phyloP scores from a whole-genome alignment of 306 rosid genomes.

The Rosa persica region DNA sequence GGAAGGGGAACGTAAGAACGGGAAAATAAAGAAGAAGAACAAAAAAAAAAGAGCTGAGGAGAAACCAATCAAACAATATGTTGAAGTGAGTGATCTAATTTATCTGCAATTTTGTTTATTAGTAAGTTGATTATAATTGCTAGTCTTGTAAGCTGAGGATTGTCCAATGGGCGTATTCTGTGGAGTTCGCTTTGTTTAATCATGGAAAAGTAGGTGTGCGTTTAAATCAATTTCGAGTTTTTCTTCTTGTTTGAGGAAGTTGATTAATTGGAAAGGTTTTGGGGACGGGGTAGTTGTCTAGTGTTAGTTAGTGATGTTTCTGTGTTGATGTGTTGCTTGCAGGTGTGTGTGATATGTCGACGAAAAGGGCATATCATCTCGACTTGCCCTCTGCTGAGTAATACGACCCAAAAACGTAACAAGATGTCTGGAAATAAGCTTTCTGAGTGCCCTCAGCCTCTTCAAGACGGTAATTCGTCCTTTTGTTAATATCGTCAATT shows the following conservation, averaged over 20 bases:
- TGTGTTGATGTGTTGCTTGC: constrained; percentile 10
- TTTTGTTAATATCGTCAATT: not conserved
- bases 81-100: constrained; percentile 4
- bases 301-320: not conserved
- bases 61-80: no score
- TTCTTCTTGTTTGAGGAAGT: not conserved
- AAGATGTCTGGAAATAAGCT: not conserved
- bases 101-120: not conserved
- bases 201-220: not conserved
- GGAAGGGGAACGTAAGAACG: no score
- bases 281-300: not conserved
- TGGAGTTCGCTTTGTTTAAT: not conserved
- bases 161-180: not conserved
- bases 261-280: not conserved
- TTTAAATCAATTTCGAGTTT: not conserved
- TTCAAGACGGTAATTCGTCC: constrained; percentile 4
- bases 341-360: constrained; percentile 21
- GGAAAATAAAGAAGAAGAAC: not conserved
- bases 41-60: not conserved
- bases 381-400: not conserved
- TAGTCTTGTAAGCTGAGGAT: not conserved
- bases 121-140: not conserved
- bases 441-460: not conserved
- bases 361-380: not conserved
- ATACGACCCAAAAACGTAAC: not conserved